Base-by-base conservation (phyloP, 345 rosid genomes). In the Salix koriyanagi region DNA sequence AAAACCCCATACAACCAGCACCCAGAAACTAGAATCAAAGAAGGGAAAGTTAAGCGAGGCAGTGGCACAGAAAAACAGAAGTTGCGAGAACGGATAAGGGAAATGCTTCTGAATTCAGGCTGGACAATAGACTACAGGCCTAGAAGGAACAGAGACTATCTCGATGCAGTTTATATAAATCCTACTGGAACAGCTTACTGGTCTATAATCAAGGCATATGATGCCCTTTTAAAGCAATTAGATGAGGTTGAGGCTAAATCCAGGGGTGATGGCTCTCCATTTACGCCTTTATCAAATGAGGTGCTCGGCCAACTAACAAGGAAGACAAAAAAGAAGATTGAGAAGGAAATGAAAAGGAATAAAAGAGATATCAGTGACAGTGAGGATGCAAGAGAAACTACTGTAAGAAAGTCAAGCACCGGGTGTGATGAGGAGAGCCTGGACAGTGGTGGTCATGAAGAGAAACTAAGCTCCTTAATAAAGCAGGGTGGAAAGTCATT, bases 51-150 rank as follows among this genome's bases (percentile, higher is more conserved):
- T 77, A 93, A 78, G 88, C 97, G 96, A 52, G 97, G 97, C 70
- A 82, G 90, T 70, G 97, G 99, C 77, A 95, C 99, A 13, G 96
- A 91, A 81, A 95, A 95, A 79, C 99, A 95, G 82, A 91, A 91
- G 75, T 81, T 95, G 76, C 97, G 97, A 11, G 99, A 95, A 83
- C 81, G 82, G 46, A 90, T 95, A 50, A 90, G 91, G 83, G 91
- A 76, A 52, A 93, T 95, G 97, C 84, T 81, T 69, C 71, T 77
- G 67, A 58, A 74, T 77, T 75, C 84, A 64, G 81, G 84, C 32
- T 81, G 84, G 84, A 74, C 77, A 25, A 81, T 81, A 67, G 84
- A 81, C 68, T 81, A 81, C n/a, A 77, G 84, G 48, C 84, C 84
- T 25, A 65, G 84, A 70, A 74, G 84, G 81, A 81, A 81, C 69